Base-by-base conservation (phyloP, 352 stramenopile genomes). In the Globisporangium orthogonon region DNA sequence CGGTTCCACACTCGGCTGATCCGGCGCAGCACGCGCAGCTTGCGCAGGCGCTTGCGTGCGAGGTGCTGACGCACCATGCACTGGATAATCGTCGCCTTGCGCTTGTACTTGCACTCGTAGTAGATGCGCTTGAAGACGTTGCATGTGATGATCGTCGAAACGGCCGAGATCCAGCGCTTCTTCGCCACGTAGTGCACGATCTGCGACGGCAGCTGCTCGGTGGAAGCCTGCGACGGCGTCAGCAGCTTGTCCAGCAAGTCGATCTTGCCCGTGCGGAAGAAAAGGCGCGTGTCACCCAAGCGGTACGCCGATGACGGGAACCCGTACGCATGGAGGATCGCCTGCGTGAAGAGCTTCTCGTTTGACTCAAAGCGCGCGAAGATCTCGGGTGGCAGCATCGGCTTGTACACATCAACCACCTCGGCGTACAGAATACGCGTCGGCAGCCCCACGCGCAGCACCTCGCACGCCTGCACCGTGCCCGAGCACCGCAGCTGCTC, bases 191-290 rank as follows among this genome's bases (percentile, higher is more conserved):
- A 94, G 17, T 73, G 61, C 23, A 86, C 61, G 60, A 90, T 74
- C 47, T 73, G 61, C 5, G 58, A 41, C 23, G 68, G 56, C 3
- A 83, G 66, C 33, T 69, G 52, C 13, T 53, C 54, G 0, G 67
- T 74, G 2, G 70, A 72, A 15, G 47, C 53, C 4, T 67, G 54
- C 48, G 65, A 76, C 10, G 82, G 81, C 2, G 79, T 87, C 1
- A 94, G 64, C 15, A 94, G 57, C 58, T 75, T 86, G 62, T 94
- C 84, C 10, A 94, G 60, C 43, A 94, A 51, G 52, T 91, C 81
- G 52, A 94, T 91, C 60, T 94, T 94, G 50, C 86, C 86, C 17
- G 86, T 89, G 7, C 79, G 78, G 67, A 96, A 96, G 48, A 96
- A 95, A 7, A 92, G 54, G 4, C 82, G 82, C 4, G 79, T 88